Conservation (phyloP, 2,329 filamentous ascomycete species). For the Aspergillus pseudonomiae region DNA sequence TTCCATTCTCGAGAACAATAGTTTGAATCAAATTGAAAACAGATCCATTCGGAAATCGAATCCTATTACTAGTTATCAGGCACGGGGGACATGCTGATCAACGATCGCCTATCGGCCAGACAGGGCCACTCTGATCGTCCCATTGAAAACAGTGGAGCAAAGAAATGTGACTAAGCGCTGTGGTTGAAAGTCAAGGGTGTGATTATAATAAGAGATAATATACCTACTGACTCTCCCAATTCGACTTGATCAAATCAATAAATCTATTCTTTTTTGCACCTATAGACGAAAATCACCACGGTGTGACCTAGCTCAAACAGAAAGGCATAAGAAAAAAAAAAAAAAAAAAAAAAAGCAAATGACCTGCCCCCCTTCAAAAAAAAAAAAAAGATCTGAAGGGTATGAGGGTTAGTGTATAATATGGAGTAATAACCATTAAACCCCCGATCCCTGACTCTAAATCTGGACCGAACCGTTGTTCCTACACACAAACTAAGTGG, state of each 20-base stretch:
- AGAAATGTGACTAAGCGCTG: slow-evolving; percentile 8
- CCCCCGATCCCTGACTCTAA: slow-evolving; percentile 3
- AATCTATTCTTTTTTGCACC: not conserved
- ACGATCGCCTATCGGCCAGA: slow-evolving; percentile 11
- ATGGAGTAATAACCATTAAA: slow-evolving; percentile 3
- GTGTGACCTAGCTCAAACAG: not conserved
- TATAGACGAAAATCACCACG: not conserved
- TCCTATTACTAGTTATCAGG: slow-evolving; percentile 2
- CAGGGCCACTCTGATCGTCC: slow-evolving; percentile 11
- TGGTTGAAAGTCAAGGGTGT: slow-evolving; percentile 5
- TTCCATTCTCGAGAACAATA: slow-evolving; percentile 1
- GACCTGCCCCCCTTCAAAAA: not conserved
- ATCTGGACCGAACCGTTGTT: slow-evolving; percentile 12
- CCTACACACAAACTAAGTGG: not conserved
- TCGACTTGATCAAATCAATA: not conserved
- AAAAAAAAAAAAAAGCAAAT: not conserved
- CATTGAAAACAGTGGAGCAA: slow-evolving; percentile 6
- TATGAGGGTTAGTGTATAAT: not conserved
- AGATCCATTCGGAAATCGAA: slow-evolving; percentile 3
- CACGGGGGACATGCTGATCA: slow-evolving; percentile 10
- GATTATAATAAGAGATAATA: not conserved
- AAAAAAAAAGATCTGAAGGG: not conserved
- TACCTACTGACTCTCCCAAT: not conserved
- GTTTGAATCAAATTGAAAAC: not conserved
- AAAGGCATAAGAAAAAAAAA: not conserved